Percentiles rank a stretch among this genome's conserved stretches.
phyloP scores from a whole-genome alignment of 225 moss, liverwort and hornwort species.

The Physcomitrellopsis africana region DNA sequence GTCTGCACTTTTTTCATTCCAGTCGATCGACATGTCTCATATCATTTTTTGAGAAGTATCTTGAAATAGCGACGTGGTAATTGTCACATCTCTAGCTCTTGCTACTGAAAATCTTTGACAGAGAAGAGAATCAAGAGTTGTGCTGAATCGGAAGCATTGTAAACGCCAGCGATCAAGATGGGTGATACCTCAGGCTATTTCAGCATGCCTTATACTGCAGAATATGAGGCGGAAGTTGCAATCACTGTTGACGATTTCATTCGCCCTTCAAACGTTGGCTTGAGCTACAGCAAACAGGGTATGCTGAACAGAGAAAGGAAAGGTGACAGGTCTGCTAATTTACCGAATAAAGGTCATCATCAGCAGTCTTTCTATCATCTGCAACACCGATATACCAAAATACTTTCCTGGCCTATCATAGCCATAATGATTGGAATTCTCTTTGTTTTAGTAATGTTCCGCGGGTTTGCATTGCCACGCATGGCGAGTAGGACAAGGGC shows the following conservation, averaged over 20 bases:
- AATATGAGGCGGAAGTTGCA: constrained; percentile 39
- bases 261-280: constrained; percentile 10
- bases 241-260: constrained; percentile 13
- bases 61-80: not conserved
- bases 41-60: not conserved
- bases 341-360: constrained; percentile 11
- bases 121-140: constrained; percentile 5
- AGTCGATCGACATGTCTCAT: not conserved
- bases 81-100: constrained; percentile 8
- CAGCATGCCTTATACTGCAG: constrained; percentile 27
- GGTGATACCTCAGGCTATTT: constrained; percentile 17
- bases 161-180: not conserved
- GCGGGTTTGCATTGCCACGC: constrained; percentile 34
- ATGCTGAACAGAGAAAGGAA: constrained; percentile 36
- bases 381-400: constrained; percentile 40
- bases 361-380: constrained; percentile 40
- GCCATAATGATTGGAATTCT: constrained; percentile 33
- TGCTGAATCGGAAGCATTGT: not conserved
- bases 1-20: not conserved
- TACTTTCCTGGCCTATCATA: constrained; percentile 34
- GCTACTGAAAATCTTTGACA: constrained; percentile 13
- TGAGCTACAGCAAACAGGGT: constrained; percentile 23
- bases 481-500: not conserved
- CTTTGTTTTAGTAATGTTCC: constrained; percentile 30
- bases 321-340: constrained; percentile 13